Evolutionary conservation across 1,284 basidiomycete species (phyloP), one percentile per base, ranked within the genome.

Genomic region (Ganoderma resinaceum): DNA sequence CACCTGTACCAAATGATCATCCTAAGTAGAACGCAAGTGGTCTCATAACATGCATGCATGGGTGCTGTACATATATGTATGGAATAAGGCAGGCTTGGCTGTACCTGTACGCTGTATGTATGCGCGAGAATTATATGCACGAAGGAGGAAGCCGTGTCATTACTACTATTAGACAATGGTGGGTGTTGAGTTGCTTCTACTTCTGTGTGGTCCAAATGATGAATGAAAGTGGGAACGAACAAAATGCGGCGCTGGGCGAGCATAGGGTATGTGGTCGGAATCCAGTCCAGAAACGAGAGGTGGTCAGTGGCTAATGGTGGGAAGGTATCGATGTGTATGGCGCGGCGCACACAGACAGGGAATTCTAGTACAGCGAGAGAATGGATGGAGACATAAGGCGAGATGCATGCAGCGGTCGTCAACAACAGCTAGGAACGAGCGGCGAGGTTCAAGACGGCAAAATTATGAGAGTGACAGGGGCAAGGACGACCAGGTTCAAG

Each of bases 401-500:
- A 26, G 23, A n/a, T 35, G 55, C 62, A 61, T 64, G 68, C 59
- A 66, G 65, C 37, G 23, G 66, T 70, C 67, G 40, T 65, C 42
- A 62, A 67, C 69, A 66, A 66, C 63, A 66, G 53, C 55, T 62
- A 57, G 33, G 16, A 62, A 70, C 72, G 68, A 69, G 67, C 43
- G 61, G 57, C 38, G n/a, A 55, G 31, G 62, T 49, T 31, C 58
- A 16, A 60, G 63, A 66, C 57, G 68, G 40, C 26, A 23, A 53
- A 61, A 73, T 76, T 76, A 81, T 76, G 73, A 75, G 26, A 80
- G 14, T 2, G 58, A 26, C 35, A 40, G 4, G 9, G 20, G 33
- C 29, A 7, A 12, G 20, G n/a, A 33, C 11, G 52, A 55, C n/a
- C 1, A 26, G 18, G 37, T 14, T 60, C 58, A 73, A 42, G 71